Conservation (phyloP, 2,329 filamentous ascomycete species). For the Botrytis sinoallii region DNA sequence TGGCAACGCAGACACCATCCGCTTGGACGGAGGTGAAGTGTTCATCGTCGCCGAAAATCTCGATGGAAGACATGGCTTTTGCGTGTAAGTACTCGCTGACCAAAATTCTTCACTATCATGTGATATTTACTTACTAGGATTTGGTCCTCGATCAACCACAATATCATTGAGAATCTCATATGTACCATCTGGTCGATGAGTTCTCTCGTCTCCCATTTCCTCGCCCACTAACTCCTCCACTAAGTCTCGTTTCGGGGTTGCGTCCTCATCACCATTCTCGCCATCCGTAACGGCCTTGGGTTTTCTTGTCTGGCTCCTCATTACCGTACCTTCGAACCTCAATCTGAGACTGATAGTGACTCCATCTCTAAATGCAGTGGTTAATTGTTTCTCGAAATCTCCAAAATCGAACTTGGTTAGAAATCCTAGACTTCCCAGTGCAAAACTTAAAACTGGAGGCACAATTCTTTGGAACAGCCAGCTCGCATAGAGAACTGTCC, state of each 20-base stretch:
- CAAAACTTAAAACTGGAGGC: constrained; percentile 87
- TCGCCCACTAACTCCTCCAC: constrained; percentile 89
- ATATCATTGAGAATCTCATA: constrained; percentile 94
- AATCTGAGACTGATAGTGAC: constrained; percentile 84
- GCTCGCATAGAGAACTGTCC: constrained; percentile 93
- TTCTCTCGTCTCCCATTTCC: constrained; percentile 77
- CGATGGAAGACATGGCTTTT: constrained; percentile 81
- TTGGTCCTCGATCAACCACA: constrained; percentile 92
- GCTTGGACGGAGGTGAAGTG: constrained; percentile 93
- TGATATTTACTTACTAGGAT: constrained; percentile 64
- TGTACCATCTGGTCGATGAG: constrained; percentile 78
- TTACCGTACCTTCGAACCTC: constrained; percentile 89
- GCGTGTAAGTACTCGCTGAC: constrained; percentile 13
- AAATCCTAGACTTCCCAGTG: constrained; percentile 88
- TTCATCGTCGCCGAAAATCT: constrained; percentile 88
- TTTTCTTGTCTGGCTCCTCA: constrained; percentile 65
- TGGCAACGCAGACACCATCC: constrained; percentile 90
- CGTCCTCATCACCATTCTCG: constrained; percentile 42
- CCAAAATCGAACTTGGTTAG: constrained; percentile 95
- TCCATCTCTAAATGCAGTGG: constrained; percentile 72
- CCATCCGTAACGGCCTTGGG: constrained; percentile 30
- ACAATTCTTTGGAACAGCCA: constrained; percentile 97
- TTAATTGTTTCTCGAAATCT: constrained; percentile 66
- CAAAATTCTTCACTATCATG: constrained; percentile 10
- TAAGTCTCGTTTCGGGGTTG: constrained; percentile 57